A percentile compares a stretch with the other conserved stretches of the same genome.
Conservation (phyloP, 805 yeast genomes). For the Groenewaldozyma tartarivorans region DNA sequence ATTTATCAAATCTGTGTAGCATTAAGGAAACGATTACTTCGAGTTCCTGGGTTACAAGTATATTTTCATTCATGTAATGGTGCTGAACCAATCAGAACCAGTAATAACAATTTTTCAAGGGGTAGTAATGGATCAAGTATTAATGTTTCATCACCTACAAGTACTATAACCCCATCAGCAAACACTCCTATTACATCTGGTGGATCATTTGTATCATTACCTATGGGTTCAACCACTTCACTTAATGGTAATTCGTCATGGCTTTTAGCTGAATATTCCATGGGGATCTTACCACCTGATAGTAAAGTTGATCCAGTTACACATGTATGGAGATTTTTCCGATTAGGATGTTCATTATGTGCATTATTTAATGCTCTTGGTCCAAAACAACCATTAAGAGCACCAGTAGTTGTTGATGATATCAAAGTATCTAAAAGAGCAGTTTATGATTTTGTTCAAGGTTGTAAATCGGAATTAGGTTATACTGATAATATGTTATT, state of each 20-base stretch:
- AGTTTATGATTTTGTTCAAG: conserved; percentile 80
- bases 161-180: neutral
- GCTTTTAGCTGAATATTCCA: conserved; percentile 2
- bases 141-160: neutral
- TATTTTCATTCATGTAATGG: conserved; percentile 11
- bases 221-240: neutral
- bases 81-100: conserved; percentile 1
- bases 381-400: conserved; percentile 34
- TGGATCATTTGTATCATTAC: neutral
- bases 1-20: conserved; percentile 20
- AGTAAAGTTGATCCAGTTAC: conserved; percentile 73
- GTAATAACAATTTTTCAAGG: neutral
- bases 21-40: conserved; percentile 16
- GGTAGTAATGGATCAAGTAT: neutral
- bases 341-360: conserved; percentile 89
- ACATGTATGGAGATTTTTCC: conserved; percentile 77
- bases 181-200: neutral
- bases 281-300: conserved; percentile 10
- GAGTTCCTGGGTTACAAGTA: conserved; percentile 16
- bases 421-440: conserved; percentile 76
- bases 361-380: conserved; percentile 65
- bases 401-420: conserved; percentile 67
- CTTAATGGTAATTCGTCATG: neutral
- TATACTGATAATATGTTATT: conserved; percentile 76
- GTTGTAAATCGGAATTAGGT: conserved; percentile 68